Base-by-base conservation (phyloP, 352 stramenopile species). In the Pilasporangium apinafurcum region DNA sequence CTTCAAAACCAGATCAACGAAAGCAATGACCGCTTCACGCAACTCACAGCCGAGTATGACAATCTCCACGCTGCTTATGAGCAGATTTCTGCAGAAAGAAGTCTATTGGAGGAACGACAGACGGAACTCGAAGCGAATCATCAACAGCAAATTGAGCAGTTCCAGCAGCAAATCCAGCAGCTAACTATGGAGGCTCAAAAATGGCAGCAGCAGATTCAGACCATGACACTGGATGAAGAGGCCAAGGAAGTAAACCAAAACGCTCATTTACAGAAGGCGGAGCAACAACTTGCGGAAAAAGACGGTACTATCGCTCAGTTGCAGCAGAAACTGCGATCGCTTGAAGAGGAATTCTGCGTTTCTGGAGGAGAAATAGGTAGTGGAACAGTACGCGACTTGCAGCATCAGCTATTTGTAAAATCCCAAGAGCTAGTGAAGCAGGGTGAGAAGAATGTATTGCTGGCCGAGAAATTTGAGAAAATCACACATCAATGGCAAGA, bases 401-500 rank as follows among this genome's bases (percentile, higher is more conserved):
- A 89, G 37, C 58, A 90, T 18, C 68, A 86, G 31, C 52, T 92
- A 18, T 88, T 83, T 48, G 26, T 61, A 10, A 92, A 88, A 37
- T 86, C 68, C 0, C 59, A 84, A 38, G 75, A 87, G 53, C 70
- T 90, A 17, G 75, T 92, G 8, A 51, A 68, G 17, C 77, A 90
- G 53, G 72, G 67, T 6, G 80, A 92, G 49, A 87, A 83, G 38
- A 67, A 83, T 28, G 29, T 92, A 13, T 51, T 54, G 18, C 46
- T 85, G 12, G 65, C 59, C 4, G 50, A 67, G 10, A 53, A 55
- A 18, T 56, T 71, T 10, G 69, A 83, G 9, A 70, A 73, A 22
- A 38, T 66, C 24, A 81, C 69, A 36, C 20, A 35, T 2, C 54
- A 81, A 33, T 49, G 72, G n/a, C 52, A 64, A 18, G 54, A 68